A percentile compares a stretch with the other conserved stretches of the same genome.
These are phyloP conservation scores for Annulohypoxylon moriforme DNA, from an alignment of 495 filamentous ascomycete species.

Conservation along the genomic window DNA sequence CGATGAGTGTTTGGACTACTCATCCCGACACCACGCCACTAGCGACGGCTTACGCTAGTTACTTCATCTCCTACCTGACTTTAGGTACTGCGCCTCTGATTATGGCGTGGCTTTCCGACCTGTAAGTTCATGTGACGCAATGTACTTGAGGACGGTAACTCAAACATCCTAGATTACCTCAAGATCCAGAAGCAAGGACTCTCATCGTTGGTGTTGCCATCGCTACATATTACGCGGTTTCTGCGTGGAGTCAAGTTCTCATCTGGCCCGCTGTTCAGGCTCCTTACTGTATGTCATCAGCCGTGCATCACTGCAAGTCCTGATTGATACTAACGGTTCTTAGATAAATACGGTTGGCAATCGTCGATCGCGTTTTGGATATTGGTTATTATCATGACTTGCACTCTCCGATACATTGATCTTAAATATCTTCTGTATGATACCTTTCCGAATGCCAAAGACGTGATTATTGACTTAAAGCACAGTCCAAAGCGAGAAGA, in stretches of 20 bases:
- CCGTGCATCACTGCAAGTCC: background rate
- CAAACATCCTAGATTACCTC: slow-evolving; percentile 42
- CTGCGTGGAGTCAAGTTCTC: slow-evolving; percentile 56
- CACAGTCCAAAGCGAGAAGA: slow-evolving; percentile 32
- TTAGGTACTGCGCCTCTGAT: slow-evolving; percentile 55
- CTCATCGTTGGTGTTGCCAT: slow-evolving; percentile 55
- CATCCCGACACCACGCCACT: slow-evolving; percentile 47
- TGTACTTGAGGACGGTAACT: background rate
- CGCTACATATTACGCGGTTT: slow-evolving; percentile 53
- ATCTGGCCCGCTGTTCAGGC: slow-evolving; percentile 57
- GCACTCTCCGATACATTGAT: slow-evolving; percentile 43
- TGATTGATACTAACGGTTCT: slow-evolving; percentile 2
- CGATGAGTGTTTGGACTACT: slow-evolving; percentile 55
- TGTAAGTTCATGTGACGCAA: slow-evolving; percentile 36
- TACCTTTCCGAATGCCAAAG: background rate
- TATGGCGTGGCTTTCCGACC: slow-evolving; percentile 55
- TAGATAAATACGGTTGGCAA: slow-evolving; percentile 55
- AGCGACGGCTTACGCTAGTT: slow-evolving; percentile 52
- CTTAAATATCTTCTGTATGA: slow-evolving; percentile 44
- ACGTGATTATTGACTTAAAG: background rate
- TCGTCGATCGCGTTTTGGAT: slow-evolving; percentile 53
- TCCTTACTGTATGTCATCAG: slow-evolving; percentile 49
- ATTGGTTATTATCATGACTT: slow-evolving; percentile 49
- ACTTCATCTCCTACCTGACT: slow-evolving; percentile 53
- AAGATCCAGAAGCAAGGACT: slow-evolving; percentile 55